Evolutionary conservation across 345 rosid genomes (phyloP).

Genomic region (Toxicodendron radicans): DNA sequence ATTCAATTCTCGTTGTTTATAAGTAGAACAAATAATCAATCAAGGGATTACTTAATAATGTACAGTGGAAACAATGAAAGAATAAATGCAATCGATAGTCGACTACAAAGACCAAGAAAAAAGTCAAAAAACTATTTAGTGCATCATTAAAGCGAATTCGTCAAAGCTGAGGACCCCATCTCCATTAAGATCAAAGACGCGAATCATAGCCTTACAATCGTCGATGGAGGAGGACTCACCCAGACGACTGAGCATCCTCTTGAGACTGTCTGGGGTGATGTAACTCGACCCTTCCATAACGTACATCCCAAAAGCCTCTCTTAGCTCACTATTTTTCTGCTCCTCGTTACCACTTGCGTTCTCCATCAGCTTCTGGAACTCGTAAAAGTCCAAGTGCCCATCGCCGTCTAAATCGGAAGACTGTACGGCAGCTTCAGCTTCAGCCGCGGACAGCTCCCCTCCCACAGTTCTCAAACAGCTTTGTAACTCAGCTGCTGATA

Average conservation of each 20-base stretch:
- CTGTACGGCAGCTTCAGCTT: conserved; percentile 50
- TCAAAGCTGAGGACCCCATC: conserved; percentile 71
- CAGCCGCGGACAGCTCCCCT: conserved; percentile 47
- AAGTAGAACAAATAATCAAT: background rate
- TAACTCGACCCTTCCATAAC: conserved; percentile 48
- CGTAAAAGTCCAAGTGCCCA: conserved; percentile 54
- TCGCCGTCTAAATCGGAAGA: conserved; percentile 58
- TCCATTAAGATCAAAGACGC: conserved; percentile 60
- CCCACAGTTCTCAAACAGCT: conserved; percentile 47
- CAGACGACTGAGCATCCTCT: conserved; percentile 51
- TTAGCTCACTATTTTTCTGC: conserved; percentile 35
- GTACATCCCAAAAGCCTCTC: conserved; percentile 62
- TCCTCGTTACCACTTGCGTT: conserved; percentile 40
- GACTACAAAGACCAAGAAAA: background rate
- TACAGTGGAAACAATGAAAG: background rate
- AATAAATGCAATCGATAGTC: background rate
- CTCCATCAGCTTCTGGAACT: conserved; percentile 53
- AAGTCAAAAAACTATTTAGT: conserved; percentile 4
- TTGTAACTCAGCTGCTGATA: conserved; percentile 53
- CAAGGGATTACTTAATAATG: background rate
- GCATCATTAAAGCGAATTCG: conserved; percentile 72
- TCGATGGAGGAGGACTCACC: conserved; percentile 50
- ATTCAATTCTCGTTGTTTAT: background rate
- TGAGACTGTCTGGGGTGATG: conserved; percentile 60
- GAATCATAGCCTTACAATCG: conserved; percentile 61